Evolutionary conservation across 805 yeast genomes (phyloP).

Genomic region (Monosporozyma servazzii): DNA sequence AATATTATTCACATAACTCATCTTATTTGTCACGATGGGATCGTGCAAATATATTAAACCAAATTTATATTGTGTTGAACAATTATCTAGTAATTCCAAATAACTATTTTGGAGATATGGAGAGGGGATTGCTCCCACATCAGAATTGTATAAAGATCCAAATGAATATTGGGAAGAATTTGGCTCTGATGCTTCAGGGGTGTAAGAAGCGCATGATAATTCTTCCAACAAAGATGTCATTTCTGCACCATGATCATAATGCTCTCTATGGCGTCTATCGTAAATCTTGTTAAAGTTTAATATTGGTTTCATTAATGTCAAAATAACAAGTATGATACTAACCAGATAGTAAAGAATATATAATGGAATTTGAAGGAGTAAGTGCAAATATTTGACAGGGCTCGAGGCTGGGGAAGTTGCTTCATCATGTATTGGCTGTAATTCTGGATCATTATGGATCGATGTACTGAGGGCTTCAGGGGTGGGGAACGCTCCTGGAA

Average conservation of each 20-base stretch:
- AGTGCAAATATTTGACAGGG: not conserved
- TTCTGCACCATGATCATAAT: constrained; percentile 9
- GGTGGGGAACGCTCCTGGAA: constrained; percentile 1
- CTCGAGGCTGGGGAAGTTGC: not conserved
- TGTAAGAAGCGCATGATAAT: constrained; percentile 9
- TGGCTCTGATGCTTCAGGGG: not conserved
- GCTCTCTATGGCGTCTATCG: constrained; percentile 10
- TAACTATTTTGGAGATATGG: constrained; percentile 55
- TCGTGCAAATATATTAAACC: constrained; percentile 66
- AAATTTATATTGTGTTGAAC: constrained; percentile 63
- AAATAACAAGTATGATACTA: not conserved
- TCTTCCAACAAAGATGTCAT: constrained; percentile 11
- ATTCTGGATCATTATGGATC: not conserved
- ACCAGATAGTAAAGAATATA: constrained; percentile 3
- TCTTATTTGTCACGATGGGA: constrained; percentile 56
- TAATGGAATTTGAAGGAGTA: constrained; percentile 7
- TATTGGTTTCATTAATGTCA: constrained; percentile 15
- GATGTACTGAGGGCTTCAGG: not conserved
- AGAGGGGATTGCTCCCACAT: constrained; percentile 13
- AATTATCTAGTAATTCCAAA: constrained; percentile 63
- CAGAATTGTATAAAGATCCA: constrained; percentile 22
- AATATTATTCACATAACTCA: constrained; percentile 43
- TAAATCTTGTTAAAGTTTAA: constrained; percentile 17
- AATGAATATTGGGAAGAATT: constrained; percentile 12
- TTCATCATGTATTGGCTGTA: not conserved